These are phyloP conservation scores for Hypsizygus marmoreus DNA, from an alignment of 768 basidiomycete species.

Conservation along the genomic window DNA sequence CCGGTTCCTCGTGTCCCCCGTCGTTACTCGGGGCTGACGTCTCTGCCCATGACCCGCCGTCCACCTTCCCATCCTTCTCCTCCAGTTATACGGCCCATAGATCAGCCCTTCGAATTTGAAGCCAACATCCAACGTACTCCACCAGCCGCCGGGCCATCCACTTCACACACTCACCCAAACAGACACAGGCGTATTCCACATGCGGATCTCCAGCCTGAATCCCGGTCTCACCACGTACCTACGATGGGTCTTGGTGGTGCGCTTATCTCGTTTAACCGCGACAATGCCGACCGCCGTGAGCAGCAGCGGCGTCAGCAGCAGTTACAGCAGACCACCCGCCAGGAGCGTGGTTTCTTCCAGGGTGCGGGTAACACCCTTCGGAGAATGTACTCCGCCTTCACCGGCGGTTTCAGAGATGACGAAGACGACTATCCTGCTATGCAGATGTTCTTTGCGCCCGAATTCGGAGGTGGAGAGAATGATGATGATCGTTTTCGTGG, in stretches of 20 bases:
- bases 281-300: slow-evolving; percentile 16
- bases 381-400: slow-evolving; percentile 12
- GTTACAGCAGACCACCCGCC: slow-evolving; percentile 13
- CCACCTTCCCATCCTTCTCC: slow-evolving; percentile 31
- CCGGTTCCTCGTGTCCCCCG: slow-evolving; percentile 57
- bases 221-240: slow-evolving; percentile 57
- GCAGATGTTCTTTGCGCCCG: slow-evolving; percentile 13
- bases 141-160: slow-evolving; percentile 18
- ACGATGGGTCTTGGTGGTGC: slow-evolving; percentile 69
- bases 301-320: slow-evolving; percentile 17
- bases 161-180: slow-evolving; percentile 19
- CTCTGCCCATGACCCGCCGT: slow-evolving; percentile 38
- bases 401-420: slow-evolving; percentile 3
- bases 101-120: slow-evolving; percentile 57
- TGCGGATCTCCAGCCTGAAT: slow-evolving; percentile 33
- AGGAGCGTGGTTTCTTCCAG: slow-evolving; percentile 16
- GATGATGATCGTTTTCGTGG: slow-evolving; percentile 5
- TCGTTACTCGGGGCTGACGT: slow-evolving; percentile 35
- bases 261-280: slow-evolving; percentile 44
- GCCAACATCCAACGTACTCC: slow-evolving; percentile 18
- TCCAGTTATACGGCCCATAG: slow-evolving; percentile 52
- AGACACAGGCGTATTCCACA: slow-evolving; percentile 25
- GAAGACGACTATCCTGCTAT: slow-evolving; percentile 16
- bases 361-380: slow-evolving; percentile 16
- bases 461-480: slow-evolving; percentile 1